Evolutionary conservation across 805 yeast species (phyloP), one percentile per base, ranked within the genome.

Genomic region (Dipodascopsis uninucleata): DNA sequence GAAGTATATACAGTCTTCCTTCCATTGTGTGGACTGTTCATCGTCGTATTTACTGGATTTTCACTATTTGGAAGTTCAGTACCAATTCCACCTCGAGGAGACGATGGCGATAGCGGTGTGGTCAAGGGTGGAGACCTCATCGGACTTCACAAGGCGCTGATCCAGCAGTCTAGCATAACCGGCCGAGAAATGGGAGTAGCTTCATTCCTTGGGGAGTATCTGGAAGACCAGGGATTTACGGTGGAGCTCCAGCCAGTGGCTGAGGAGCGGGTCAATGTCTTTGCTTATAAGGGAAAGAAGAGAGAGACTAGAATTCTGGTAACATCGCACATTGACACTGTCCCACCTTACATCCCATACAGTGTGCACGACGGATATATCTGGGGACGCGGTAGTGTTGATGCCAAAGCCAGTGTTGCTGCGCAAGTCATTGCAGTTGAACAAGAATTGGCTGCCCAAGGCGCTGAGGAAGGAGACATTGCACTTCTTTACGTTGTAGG

Each of bases 331-430:
- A 74, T 81, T 28, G 88, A 81, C 56, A 81, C 87, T 0, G 88
- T 81, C 8, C 87, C 87, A 9, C 85, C 86, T 0, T 80, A 57
- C 55, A 60, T 80, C 40, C 74, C 73, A 2, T 81, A 81, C 60
- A 55, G 57, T 2, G 61, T 71, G 9, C 56, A 60, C 22, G 80
- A 76, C 2, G 68, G 72, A 36, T 61, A 61, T 22, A 77, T 82
- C 14, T 73, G 70, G 57, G 88, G 88, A 18, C 68, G 89, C 43
- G 89, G 89, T 2, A 61, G 82, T 1, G 70, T 74, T 44, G 89
- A 82, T 58, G 88, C 85, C n/a, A 82, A 82, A 58, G 85, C 72
- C 0, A 77, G 85, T 7, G 79, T 82, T 14, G 82, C 85, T 0
- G 61, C 83, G 1, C 85, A 80, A 57, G 65, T 80, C 4, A 64